Evolutionary conservation across 2,329 filamentous ascomycete species (phyloP).

Genomic region (Emergomyces africanus): DNA sequence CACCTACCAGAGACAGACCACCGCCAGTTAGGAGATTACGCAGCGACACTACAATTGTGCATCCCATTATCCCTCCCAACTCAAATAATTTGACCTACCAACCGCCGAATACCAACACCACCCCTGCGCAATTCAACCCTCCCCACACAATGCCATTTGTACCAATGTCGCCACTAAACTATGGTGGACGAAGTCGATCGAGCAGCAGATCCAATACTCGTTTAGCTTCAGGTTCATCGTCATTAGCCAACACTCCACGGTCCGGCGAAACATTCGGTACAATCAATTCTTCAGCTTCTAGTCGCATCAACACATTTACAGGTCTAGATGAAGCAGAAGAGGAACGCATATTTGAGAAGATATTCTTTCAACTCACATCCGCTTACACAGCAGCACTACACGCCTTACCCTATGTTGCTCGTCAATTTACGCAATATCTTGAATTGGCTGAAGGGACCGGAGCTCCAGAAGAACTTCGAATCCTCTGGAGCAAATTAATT

Average conservation of each 20-base stretch:
- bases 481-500: constrained; percentile 58
- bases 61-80: constrained; percentile 26
- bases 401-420: constrained; percentile 56
- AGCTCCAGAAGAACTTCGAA: constrained; percentile 46
- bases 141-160: background rate
- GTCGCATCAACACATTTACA: constrained; percentile 40
- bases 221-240: constrained; percentile 33
- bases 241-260: constrained; percentile 55
- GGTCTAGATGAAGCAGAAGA: constrained; percentile 60
- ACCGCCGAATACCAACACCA: constrained; percentile 18
- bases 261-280: constrained; percentile 67
- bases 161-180: constrained; percentile 19
- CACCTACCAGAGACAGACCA: constrained; percentile 36
- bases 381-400: constrained; percentile 62
- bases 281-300: constrained; percentile 32
- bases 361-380: constrained; percentile 62
- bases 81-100: constrained; percentile 11
- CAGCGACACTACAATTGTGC: constrained; percentile 40
- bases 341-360: constrained; percentile 67
- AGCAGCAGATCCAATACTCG: constrained; percentile 43
- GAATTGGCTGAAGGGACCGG: constrained; percentile 50
- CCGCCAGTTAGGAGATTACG: constrained; percentile 33
- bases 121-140: constrained; percentile 13
- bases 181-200: constrained; percentile 28
- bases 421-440: constrained; percentile 52